Evolutionary conservation across 1,284 basidiomycete species (phyloP), one percentile per base, ranked within the genome.

Genomic region (Neonothopanus nambi): DNA sequence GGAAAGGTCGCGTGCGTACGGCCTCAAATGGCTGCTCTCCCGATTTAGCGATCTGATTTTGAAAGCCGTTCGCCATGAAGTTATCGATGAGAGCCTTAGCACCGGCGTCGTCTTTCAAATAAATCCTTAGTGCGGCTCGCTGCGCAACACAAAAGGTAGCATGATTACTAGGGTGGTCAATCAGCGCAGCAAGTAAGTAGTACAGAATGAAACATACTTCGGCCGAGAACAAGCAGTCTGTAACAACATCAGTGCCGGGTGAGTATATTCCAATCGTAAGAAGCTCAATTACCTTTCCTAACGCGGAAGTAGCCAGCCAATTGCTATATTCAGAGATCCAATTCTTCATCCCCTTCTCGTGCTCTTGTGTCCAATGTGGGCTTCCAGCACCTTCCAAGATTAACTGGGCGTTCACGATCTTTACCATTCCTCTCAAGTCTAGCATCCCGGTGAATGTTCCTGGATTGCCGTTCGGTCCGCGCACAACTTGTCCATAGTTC

Each of bases 1-100:
- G 82, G 58, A 69, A 79, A 1, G 82, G 81, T 15, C 80, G 71
- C 2, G 81, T 82, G n/a, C 83, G 75, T n/a, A 76, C 70, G 3
- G 79, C 77, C 63, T 85, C 84, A 47, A 81, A 77, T 1, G 82
- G 82, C 65, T 84, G 79, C 60, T 85, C 83, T 6, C 84, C 84
- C 24, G 71, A 75, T 1, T 67, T 70, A 4, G 76, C 76, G 35
- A 86, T 74, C 63, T 85, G 84, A 49, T 81, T 73, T 49, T 63
- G 60, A 63, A 79, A 86, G 30, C 68, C 65, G 17, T 68, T 64
- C 8, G 57, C 60, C 65, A 83, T 83, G 63, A 78, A 87, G 18
- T 65, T 54, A 30, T 74, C 57, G 17, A 84, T 59, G 11, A 68
- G 65, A 5, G 54, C 41, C 28, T 62, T 64, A 0, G 82, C 82